phyloP scores from a whole-genome alignment of 23 red algal species.

The Gracilaria caudata region DNA sequence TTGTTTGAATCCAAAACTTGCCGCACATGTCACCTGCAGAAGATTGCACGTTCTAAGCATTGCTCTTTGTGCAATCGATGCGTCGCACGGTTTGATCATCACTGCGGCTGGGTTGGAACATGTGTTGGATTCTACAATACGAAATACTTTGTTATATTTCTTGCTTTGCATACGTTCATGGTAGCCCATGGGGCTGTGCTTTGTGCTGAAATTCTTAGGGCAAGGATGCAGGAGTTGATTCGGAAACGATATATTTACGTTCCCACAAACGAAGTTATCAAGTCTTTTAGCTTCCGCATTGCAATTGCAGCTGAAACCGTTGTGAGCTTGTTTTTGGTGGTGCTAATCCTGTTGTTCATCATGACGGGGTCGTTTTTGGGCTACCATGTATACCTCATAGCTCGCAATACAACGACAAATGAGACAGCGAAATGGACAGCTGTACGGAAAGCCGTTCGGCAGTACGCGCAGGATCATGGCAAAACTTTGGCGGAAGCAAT shows the following conservation, averaged over 20 bases:
- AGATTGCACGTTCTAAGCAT: slow-evolving; percentile 77
- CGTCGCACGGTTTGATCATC: slow-evolving; percentile 86
- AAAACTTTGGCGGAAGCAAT: slow-evolving; percentile 20
- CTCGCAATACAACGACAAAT: slow-evolving; percentile 65
- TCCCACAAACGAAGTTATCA: slow-evolving; percentile 31
- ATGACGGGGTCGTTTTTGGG: slow-evolving; percentile 41
- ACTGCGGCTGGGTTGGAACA: slow-evolving; percentile 91
- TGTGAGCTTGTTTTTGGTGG: slow-evolving; percentile 29
- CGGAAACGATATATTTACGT: slow-evolving; percentile 30
- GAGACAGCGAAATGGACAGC: slow-evolving; percentile 43
- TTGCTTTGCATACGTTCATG: slow-evolving; percentile 67
- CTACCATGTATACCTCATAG: slow-evolving; percentile 56
- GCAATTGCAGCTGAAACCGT: slow-evolving; percentile 50
- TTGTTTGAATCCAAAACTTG: slow-evolving; percentile 31
- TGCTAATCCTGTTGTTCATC: slow-evolving; percentile 25
- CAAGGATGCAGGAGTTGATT: slow-evolving; percentile 35
- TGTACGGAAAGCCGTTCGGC: background rate
- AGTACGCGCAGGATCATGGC: background rate
- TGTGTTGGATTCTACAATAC: slow-evolving; percentile 86
- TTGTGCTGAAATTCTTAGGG: slow-evolving; percentile 42
- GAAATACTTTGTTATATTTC: slow-evolving; percentile 75
- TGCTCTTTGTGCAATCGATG: slow-evolving; percentile 57
- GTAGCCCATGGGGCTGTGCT: slow-evolving; percentile 50
- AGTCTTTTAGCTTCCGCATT: slow-evolving; percentile 25
- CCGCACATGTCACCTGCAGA: slow-evolving; percentile 47